Evolutionary conservation across 2,329 filamentous ascomycete species (phyloP).

Genomic region (Colletotrichum destructivum): DNA sequence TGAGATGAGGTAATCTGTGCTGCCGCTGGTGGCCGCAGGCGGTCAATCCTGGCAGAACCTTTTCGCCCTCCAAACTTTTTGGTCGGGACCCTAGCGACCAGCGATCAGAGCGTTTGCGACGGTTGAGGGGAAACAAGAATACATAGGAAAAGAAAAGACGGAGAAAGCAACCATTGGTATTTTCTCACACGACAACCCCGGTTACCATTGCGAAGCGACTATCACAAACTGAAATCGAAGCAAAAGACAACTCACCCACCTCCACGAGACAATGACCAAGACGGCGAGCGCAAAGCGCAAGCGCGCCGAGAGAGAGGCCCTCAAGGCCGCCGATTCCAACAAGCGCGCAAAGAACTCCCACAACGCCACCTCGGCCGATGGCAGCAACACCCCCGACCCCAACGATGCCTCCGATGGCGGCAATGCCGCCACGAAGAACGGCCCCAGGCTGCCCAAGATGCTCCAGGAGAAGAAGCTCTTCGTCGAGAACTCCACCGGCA

Average conservation of each 20-base stretch:
- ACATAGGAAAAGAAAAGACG: neutral
- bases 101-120: conserved; percentile 18
- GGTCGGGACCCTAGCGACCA: conserved; percentile 10
- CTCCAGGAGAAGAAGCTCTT: conserved; percentile 60
- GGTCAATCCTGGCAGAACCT: conserved; percentile 38
- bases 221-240: neutral
- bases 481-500: conserved; percentile 64
- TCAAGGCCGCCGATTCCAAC: conserved; percentile 39
- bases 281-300: conserved; percentile 44
- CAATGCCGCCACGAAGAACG: neutral
- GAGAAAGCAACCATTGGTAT: neutral
- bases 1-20: conserved; percentile 4
- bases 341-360: conserved; percentile 50
- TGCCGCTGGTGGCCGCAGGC: conserved; percentile 9
- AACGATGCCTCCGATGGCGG: conserved; percentile 13
- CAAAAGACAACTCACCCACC: too few species aligned
- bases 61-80: conserved; percentile 40
- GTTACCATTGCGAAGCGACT: neutral
- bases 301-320: conserved; percentile 43
- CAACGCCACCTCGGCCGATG: conserved; percentile 45
- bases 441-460: conserved; percentile 46
- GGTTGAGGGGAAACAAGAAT: neutral
- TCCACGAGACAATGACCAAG: conserved; percentile 36
- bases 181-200: neutral
- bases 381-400: conserved; percentile 21